Evolutionary conservation across 2,329 filamentous ascomycete species (phyloP).

Genomic region (Aspergillus novofumigatus): DNA sequence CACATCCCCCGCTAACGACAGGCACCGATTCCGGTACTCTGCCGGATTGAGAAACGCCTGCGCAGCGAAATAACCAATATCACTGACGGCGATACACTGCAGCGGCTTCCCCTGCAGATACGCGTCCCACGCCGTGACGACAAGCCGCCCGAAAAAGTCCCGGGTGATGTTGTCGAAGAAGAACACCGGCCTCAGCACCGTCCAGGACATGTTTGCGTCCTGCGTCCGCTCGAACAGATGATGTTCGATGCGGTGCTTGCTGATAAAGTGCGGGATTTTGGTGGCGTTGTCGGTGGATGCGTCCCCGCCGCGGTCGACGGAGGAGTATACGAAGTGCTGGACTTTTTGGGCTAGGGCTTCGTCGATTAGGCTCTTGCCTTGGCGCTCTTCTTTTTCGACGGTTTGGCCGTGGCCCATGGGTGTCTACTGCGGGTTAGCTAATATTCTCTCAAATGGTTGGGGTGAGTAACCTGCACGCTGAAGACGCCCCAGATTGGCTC

Average conservation of each 20-base stretch:
- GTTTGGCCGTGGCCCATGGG: slow-evolving; percentile 1
- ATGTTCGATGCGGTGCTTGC: slow-evolving; percentile 59
- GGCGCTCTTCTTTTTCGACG: slow-evolving; percentile 42
- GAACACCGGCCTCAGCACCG: slow-evolving; percentile 57
- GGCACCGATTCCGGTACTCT: slow-evolving; percentile 33
- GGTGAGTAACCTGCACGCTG: slow-evolving; percentile 53
- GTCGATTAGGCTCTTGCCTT: slow-evolving; percentile 58
- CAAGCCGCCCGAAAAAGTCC: slow-evolving; percentile 47
- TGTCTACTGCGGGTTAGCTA: background rate
- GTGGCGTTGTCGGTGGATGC: slow-evolving; percentile 50
- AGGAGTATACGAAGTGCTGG: slow-evolving; percentile 60
- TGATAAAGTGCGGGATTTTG: slow-evolving; percentile 58
- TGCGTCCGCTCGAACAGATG: slow-evolving; percentile 50
- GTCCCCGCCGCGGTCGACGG: slow-evolving; percentile 60
- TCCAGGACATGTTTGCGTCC: slow-evolving; percentile 53
- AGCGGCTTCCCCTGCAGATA: slow-evolving; percentile 41
- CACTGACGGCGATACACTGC: slow-evolving; percentile 42
- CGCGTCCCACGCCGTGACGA: slow-evolving; percentile 41
- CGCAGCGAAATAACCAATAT: slow-evolving; percentile 52
- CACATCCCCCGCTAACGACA: slow-evolving; percentile 51
- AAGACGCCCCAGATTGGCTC: slow-evolving; percentile 57
- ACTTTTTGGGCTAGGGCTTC: slow-evolving; percentile 54
- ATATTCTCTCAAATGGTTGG: background rate
- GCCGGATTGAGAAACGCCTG: slow-evolving; percentile 46
- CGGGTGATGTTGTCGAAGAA: slow-evolving; percentile 58